Evolutionary conservation across 2,329 filamentous ascomycete species (phyloP).

Genomic region (Beauveria brongniartii): DNA sequence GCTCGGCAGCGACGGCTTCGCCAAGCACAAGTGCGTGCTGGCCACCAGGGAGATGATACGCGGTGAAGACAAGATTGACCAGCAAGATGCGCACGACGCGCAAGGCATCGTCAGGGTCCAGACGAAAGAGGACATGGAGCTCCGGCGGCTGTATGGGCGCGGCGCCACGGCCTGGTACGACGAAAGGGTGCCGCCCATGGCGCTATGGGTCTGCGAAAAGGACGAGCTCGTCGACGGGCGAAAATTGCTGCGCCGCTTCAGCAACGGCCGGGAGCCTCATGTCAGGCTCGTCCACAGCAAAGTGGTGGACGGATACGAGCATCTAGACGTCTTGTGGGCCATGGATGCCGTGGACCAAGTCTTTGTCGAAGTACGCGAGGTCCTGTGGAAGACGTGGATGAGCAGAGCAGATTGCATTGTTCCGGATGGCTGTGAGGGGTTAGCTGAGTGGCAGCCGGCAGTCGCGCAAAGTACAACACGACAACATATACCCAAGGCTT

Average conservation of each 20-base stretch:
- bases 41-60: constrained; percentile 63
- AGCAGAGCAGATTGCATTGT: constrained; percentile 48
- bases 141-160: constrained; percentile 31
- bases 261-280: constrained; percentile 70
- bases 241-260: constrained; percentile 64
- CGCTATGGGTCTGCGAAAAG: constrained; percentile 77
- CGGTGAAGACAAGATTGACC: constrained; percentile 55
- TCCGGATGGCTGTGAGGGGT: constrained; percentile 55
- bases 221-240: constrained; percentile 80
- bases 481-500: not conserved
- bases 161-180: constrained; percentile 73
- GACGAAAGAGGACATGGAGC: constrained; percentile 22
- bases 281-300: constrained; percentile 75
- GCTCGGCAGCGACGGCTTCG: constrained; percentile 80
- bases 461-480: not conserved
- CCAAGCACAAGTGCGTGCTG: constrained; percentile 73
- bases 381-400: constrained; percentile 72
- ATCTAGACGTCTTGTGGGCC: constrained; percentile 91
- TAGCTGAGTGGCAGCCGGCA: constrained; percentile 29
- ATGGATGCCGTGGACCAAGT: constrained; percentile 81
- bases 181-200: constrained; percentile 68
- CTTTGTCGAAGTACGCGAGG: constrained; percentile 69
- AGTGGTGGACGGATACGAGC: constrained; percentile 80
- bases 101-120: constrained; percentile 6
- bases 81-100: constrained; percentile 25